These are phyloP conservation scores for Ephemerocybe angulata DNA, from an alignment of 768 basidiomycete species.

Conservation along the genomic window DNA sequence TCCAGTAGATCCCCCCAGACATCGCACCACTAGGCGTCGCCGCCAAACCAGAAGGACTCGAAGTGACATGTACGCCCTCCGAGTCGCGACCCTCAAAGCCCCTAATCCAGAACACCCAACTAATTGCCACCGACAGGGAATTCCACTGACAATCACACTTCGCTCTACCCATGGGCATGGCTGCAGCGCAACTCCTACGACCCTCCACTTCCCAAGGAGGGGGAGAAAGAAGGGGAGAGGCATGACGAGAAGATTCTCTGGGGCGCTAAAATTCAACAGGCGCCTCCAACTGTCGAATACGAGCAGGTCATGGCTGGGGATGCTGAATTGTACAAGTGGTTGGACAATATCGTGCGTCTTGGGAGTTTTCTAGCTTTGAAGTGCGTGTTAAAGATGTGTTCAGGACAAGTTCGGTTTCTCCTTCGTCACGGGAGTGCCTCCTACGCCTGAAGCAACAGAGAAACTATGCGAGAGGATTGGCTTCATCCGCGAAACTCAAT, in stretches of 20 bases:
- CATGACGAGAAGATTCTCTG: conserved; percentile 62
- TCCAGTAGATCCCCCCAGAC: conserved; percentile 66
- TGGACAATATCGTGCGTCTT: conserved; percentile 67
- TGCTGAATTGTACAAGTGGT: conserved; percentile 77
- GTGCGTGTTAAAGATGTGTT: neutral
- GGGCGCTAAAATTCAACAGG: conserved; percentile 71
- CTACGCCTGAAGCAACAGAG: conserved; percentile 82
- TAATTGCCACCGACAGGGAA: conserved; percentile 42
- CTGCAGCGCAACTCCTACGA: conserved; percentile 77
- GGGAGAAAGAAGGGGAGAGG: no score
- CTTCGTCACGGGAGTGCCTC: conserved; percentile 77
- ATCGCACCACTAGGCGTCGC: conserved; percentile 61
- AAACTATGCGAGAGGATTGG: conserved; percentile 70
- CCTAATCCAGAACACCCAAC: neutral
- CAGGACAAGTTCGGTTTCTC: conserved; percentile 89
- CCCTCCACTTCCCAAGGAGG: conserved; percentile 40
- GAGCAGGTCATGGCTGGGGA: conserved; percentile 67
- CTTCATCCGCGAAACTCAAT: conserved; percentile 83
- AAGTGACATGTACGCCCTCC: conserved; percentile 63
- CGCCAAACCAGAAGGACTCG: conserved; percentile 58
- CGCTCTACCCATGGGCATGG: conserved; percentile 87
- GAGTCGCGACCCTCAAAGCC: neutral
- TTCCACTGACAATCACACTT: conserved; percentile 61
- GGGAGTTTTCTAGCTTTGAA: neutral
- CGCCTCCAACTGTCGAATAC: conserved; percentile 72